Evolutionary conservation across 495 filamentous ascomycete genomes (phyloP), one percentile per base, ranked within the genome.

Genomic region (Bathelium albidoporum): DNA sequence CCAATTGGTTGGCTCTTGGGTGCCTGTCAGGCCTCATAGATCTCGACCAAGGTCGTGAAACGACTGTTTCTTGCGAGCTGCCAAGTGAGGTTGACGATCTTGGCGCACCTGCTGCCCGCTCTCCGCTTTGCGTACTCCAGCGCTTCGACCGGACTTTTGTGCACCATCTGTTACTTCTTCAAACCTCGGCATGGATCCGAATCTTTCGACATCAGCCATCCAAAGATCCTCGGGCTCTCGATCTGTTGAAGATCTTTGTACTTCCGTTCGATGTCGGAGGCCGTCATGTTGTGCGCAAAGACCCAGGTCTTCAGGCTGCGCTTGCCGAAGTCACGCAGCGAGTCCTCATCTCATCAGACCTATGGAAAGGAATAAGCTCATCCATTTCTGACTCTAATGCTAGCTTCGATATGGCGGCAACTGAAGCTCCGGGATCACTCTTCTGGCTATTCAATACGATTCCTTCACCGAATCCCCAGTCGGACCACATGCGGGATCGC

Each of bases 371-470:
- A 14, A 14, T 18, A n/a, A n/a, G 4, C 18, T 12, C 12, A n/a
- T 5, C 49, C 39, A 41, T 32, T 11, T 20, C 32, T 44, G 31
- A 61, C 5, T 16, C 31, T n/a, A 24, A 22, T 28, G 24, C 31
- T 9, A 32, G 12, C n/a, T 76, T 77, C 53, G 74, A 76, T 58
- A 59, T 59, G 1, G 73, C 69, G 64, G 73, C 73, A 29, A 73
- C 64, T 1, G 31, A 62, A 12, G 78, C 86, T 5, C 76, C 84
- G 41, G 74, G 83, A 14, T 90, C 89, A 0, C 73, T 97, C 0
- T 88, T 91, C 67, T 84, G 89, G 63, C 83, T 96, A 65, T 97
- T 95, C 77, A 97, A 97, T 75, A 89, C 80, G 2, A 75, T 96
- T 10, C 79, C 87, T 12, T 85, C 91, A 11, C 93, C 93, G 0